Evolutionary conservation across 2,329 filamentous ascomycete genomes (phyloP), one percentile per base, ranked within the genome.

Genomic region (Exutisphaerella laricina): DNA sequence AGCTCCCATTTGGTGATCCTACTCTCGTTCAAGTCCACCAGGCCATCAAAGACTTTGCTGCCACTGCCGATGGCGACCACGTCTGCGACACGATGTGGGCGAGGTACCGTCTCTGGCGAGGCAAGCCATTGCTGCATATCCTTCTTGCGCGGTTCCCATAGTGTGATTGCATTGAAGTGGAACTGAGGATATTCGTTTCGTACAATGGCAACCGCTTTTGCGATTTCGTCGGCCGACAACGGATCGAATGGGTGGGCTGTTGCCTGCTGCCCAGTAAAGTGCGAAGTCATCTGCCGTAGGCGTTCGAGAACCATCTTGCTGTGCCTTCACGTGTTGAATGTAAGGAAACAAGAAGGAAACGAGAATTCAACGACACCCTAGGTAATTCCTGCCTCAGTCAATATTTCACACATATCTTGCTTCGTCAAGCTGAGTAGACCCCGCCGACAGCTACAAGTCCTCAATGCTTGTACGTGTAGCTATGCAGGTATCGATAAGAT

Each of bases 91-190:
- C 88, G 78, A 23, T 73, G 66, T 8, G 88, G 88, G 32, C 79
- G 73, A 1, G 80, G 73, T 0, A 72, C 68, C 7, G 71, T 73
- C 14, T 77, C 67, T 1, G 84, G 79, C 45, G 80, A 73, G 36
- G 75, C 79, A 9, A 94, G 67, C 87, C 87, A 95, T 46, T 75
- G 77, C 61, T 81, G 72, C 85, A 94, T 88, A 56, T 88, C 80
- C 33, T 75, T 79, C 72, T 95, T 95, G 51, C 83, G 83, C 36
- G 88, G 88, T 71, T 95, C 88, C 57, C 81, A 82, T 20, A 94
- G 71, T 2, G 86, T 85, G 43, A 95, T 82, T 2, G 88, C 85
- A 70, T 95, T 92, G 77, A 89, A 95, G 65, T 81, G 80, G 46
- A 94, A 74, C 36, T 82, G 72, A 44, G 79, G 73, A 62, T 94